Percentiles rank a stretch among this genome's conserved stretches.
phyloP scores from a whole-genome alignment of 2,329 filamentous ascomycete genomes.

The Paecilomyces niveus region DNA sequence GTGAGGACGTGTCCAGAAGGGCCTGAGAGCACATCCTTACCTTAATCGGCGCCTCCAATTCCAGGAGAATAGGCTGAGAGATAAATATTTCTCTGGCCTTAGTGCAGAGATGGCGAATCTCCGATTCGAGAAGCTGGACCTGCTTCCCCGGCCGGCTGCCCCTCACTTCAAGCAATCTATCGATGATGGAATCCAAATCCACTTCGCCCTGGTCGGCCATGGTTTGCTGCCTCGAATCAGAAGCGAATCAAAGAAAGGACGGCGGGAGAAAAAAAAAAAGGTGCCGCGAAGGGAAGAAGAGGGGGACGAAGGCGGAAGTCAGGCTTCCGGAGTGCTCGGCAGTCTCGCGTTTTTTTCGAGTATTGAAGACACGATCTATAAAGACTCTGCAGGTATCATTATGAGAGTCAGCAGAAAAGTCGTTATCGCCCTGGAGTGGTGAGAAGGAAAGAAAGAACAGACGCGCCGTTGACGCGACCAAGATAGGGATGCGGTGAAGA shows the following conservation, averaged over 20 bases:
- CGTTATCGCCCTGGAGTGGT: not conserved
- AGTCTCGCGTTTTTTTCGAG: conserved; percentile 9
- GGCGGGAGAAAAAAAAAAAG: conserved; percentile 13
- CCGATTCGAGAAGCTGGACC: conserved; percentile 90
- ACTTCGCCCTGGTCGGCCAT: conserved; percentile 82
- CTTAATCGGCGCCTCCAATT: conserved; percentile 98
- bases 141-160: conserved; percentile 97
- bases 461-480: not conserved
- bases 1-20: not conserved
- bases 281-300: conserved; percentile 6
- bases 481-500: conserved; percentile 6
- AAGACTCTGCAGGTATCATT: not conserved
- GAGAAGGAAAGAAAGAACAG: not conserved
- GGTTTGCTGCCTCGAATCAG: conserved; percentile 35
- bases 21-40: conserved; percentile 41
- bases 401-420: not conserved
- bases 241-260: conserved; percentile 17
- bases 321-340: conserved; percentile 21
- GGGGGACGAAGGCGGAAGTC: conserved; percentile 3
- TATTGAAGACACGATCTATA: not conserved
- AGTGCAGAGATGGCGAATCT: conserved; percentile 96
- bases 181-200: conserved; percentile 99
- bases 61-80: conserved; percentile 93
- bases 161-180: conserved; percentile 92
- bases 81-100: conserved; percentile 99